Conservation (phyloP, 192 early-diverging fungal genomes). For the Radiomyces spectabilis region DNA sequence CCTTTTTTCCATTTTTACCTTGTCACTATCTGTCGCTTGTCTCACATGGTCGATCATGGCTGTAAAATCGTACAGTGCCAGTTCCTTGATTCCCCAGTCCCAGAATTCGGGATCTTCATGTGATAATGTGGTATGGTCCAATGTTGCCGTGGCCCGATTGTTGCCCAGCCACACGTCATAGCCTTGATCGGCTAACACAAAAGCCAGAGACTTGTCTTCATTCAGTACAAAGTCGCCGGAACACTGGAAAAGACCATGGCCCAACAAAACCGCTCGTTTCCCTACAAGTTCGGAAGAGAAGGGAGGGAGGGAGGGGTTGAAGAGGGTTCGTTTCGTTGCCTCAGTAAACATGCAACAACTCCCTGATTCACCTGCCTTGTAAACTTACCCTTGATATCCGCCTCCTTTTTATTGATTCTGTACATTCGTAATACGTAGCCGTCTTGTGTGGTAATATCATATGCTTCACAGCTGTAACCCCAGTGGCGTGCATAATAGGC, state of each 20-base stretch:
- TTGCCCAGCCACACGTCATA: slow-evolving; percentile 98
- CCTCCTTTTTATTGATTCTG: neutral
- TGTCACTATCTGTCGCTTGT: slow-evolving; percentile 3
- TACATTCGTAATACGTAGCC: slow-evolving; percentile 14
- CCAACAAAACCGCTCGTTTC: slow-evolving; percentile 83
- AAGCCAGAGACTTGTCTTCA: slow-evolving; percentile 68
- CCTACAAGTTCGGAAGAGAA: neutral
- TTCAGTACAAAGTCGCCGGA: slow-evolving; percentile 85
- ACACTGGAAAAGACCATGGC: slow-evolving; percentile 92
- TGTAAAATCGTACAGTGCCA: slow-evolving; percentile 80
- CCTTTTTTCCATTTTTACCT: slow-evolving; percentile 17
- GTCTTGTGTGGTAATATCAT: slow-evolving; percentile 13
- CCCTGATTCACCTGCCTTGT: neutral
- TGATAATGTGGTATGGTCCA: slow-evolving; percentile 6
- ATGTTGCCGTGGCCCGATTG: slow-evolving; percentile 55
- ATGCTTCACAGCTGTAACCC: slow-evolving; percentile 14
- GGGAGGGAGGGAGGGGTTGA: neutral
- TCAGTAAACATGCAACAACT: neutral
- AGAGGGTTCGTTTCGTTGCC: neutral
- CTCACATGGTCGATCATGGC: slow-evolving; percentile 55
- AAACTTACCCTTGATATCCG: neutral
- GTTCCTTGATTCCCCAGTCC: slow-evolving; percentile 92
- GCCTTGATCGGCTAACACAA: slow-evolving; percentile 78
- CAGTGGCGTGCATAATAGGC: slow-evolving; percentile 12
- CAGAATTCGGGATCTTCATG: slow-evolving; percentile 37